phyloP scores from a whole-genome alignment of 768 basidiomycete genomes.

The Tylopilus cervinicoccineus region DNA sequence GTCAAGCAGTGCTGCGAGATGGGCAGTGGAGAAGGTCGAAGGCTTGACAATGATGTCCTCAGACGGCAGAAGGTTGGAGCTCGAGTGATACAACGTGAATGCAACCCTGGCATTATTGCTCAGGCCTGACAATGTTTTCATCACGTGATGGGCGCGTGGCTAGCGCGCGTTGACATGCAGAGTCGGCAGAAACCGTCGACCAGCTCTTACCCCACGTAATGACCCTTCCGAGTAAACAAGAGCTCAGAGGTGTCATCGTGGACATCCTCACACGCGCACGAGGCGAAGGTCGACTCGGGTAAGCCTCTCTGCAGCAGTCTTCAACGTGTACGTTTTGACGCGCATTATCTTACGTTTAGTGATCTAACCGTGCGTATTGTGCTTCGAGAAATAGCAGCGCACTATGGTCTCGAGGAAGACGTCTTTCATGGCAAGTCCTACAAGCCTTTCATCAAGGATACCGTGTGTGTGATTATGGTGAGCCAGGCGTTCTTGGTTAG shows the following conservation, averaged over 20 bases:
- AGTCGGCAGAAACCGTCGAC: neutral
- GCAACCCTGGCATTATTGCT: too few species aligned
- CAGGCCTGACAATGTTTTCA: too few species aligned
- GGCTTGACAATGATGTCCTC: too few species aligned
- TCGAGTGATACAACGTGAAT: too few species aligned
- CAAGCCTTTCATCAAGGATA: slow-evolving; percentile 43
- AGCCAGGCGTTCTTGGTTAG: neutral
- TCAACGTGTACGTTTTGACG: neutral
- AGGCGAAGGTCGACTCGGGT: slow-evolving; percentile 21
- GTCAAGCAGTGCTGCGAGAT: neutral
- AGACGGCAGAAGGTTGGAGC: too few species aligned
- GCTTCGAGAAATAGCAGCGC: slow-evolving; percentile 46
- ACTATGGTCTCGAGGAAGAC: slow-evolving; percentile 42
- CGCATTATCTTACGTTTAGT: slow-evolving; percentile 10
- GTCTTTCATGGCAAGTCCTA: slow-evolving; percentile 41
- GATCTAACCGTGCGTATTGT: slow-evolving; percentile 47
- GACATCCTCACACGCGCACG: slow-evolving; percentile 22
- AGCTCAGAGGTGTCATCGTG: slow-evolving; percentile 18
- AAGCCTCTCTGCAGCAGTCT: neutral
- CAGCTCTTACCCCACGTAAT: neutral
- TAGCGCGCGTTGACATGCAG: too few species aligned
- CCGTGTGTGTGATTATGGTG: slow-evolving; percentile 16
- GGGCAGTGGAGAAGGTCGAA: too few species aligned
- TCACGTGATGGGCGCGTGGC: too few species aligned
- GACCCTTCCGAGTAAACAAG: slow-evolving; percentile 13